A percentile compares a stretch with the other conserved stretches of the same genome.
Evolutionary conservation across 2,329 filamentous ascomycete genomes (phyloP).

Genomic region (Pseudogymnoascus sp.): DNA sequence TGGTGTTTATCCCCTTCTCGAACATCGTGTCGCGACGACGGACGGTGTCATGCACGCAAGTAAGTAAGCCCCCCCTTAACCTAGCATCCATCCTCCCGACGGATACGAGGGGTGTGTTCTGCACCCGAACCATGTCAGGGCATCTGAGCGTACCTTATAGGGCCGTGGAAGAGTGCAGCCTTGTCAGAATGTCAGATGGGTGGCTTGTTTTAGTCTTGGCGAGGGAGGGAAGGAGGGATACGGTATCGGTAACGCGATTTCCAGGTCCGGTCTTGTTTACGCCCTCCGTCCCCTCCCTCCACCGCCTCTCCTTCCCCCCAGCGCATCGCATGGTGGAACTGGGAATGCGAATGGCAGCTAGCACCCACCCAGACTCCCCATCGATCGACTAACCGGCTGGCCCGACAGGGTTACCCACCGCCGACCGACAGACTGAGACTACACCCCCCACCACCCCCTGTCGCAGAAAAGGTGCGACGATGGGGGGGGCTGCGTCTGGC

Average conservation of each 20-base stretch:
- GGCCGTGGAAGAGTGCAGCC: background rate
- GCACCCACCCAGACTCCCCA: too few relatives aligned
- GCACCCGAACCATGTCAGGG: background rate
- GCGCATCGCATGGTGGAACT: too few relatives aligned
- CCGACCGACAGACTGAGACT: background rate
- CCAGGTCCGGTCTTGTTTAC: too few relatives aligned
- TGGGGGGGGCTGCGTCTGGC: background rate
- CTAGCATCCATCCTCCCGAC: background rate
- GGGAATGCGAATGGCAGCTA: too few relatives aligned
- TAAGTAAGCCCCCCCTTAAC: background rate
- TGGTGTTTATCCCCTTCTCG: too few relatives aligned
- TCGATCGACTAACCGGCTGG: background rate
- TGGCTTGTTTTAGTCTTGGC: background rate
- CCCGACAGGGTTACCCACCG: background rate
- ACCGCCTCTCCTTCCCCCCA: too few relatives aligned
- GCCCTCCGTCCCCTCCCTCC: too few relatives aligned
- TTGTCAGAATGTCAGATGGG: background rate
- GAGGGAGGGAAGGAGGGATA: too few relatives aligned
- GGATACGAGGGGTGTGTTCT: background rate
- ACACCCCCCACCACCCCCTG: background rate
- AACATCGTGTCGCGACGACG: background rate
- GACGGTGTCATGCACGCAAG: background rate
- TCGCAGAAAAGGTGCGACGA: background rate
- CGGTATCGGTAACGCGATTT: too few relatives aligned
- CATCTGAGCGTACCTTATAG: background rate